Evolutionary conservation across 352 stramenopile genomes (phyloP).

Genomic region (Pythium volutum): DNA sequence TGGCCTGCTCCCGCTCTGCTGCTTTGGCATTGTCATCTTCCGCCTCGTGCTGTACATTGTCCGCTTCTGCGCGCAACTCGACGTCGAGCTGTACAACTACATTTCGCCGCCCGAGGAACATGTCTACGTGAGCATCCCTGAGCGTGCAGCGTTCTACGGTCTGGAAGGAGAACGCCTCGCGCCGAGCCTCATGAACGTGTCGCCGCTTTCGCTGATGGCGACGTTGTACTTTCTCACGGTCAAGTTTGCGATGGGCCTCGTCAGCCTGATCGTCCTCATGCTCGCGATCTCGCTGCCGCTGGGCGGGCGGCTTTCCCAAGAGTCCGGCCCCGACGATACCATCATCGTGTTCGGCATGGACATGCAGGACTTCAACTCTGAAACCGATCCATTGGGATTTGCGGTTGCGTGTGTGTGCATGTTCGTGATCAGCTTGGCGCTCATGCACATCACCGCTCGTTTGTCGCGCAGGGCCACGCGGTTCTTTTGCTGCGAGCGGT

Average conservation of each 20-base stretch:
- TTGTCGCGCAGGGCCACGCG: constrained; percentile 47
- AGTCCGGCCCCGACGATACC: constrained; percentile 16
- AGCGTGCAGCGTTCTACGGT: constrained; percentile 34
- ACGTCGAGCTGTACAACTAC: constrained; percentile 70
- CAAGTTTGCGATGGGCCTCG: constrained; percentile 58
- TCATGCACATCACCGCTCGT: constrained; percentile 47
- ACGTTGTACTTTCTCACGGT: constrained; percentile 62
- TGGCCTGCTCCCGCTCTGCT: constrained; percentile 57
- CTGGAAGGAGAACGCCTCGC: constrained; percentile 42
- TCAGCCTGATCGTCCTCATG: constrained; percentile 35
- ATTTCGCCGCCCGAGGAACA: constrained; percentile 40
- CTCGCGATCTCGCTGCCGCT: constrained; percentile 35
- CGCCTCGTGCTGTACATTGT: constrained; percentile 45
- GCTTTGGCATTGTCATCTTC: constrained; percentile 61
- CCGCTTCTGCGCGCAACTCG: constrained; percentile 42
- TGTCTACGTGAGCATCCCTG: constrained; percentile 40
- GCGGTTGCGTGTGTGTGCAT: constrained; percentile 38
- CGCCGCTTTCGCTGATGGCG: constrained; percentile 52
- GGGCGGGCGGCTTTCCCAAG: constrained; percentile 16
- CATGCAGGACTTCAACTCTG: constrained; percentile 24
- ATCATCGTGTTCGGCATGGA: constrained; percentile 30
- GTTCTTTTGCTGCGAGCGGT: constrained; percentile 73
- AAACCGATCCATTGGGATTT: constrained; percentile 40
- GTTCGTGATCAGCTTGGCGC: constrained; percentile 43
- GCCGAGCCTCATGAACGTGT: constrained; percentile 49